These are phyloP conservation scores for Uronychia setigera DNA, from an alignment of 73 alveolate species.

Conservation along the genomic window DNA sequence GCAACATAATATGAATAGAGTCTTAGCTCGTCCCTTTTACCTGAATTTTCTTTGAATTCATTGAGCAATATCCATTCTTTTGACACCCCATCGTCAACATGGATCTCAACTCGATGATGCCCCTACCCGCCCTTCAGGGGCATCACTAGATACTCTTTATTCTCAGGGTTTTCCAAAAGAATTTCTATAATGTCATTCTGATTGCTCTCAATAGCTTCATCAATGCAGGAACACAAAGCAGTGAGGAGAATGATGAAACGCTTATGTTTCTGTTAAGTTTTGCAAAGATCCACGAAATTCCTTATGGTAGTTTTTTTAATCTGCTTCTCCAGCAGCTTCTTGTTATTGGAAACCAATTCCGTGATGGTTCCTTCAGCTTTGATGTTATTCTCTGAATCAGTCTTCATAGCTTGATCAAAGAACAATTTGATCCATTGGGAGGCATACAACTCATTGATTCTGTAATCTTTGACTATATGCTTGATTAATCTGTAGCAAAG, in stretches of 20 bases:
- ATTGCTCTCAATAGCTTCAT: constrained; percentile 49
- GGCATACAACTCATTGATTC: constrained; percentile 67
- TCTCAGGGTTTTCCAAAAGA: constrained; percentile 6
- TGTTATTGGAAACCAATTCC: constrained; percentile 51
- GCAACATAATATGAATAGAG: constrained; percentile 57
- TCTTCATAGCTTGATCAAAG: constrained; percentile 63
- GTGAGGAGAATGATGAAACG: constrained; percentile 44
- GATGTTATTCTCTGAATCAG: constrained; percentile 38
- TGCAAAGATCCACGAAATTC: constrained; percentile 56
- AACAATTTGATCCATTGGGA: constrained; percentile 65
- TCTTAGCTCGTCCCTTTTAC: constrained; percentile 28
- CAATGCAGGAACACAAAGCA: constrained; percentile 63
- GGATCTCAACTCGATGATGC: constrained; percentile 13
- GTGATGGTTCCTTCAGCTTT: constrained; percentile 58
- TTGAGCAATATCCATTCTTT: constrained; percentile 12
- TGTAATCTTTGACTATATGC: constrained; percentile 61
- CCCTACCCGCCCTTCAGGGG: constrained; percentile 7
- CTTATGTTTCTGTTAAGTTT: constrained; percentile 53
- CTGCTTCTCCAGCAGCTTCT: constrained; percentile 53
- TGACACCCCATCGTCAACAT: constrained; percentile 21
- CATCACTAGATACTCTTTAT: neutral
- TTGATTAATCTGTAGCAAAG: constrained; percentile 46
- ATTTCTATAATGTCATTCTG: constrained; percentile 46
- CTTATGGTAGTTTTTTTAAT: constrained; percentile 35
- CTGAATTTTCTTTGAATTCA: constrained; percentile 29